These are phyloP conservation scores for Flaveria bidentis DNA, from an alignment of 129 eudicot species.

Conservation along the genomic window DNA sequence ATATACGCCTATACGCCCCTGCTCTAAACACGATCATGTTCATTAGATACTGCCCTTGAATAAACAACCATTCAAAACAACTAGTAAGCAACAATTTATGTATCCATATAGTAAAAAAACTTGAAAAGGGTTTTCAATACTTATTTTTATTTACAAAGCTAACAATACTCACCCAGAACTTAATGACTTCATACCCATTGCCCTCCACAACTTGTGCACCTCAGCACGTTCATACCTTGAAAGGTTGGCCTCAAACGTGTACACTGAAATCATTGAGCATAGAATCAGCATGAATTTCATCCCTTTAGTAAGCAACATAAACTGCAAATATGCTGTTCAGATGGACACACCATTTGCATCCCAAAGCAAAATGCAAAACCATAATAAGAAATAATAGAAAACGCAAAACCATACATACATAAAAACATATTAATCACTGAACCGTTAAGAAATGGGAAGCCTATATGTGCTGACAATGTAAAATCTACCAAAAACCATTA, in stretches of 20 bases:
- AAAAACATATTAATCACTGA: neutral
- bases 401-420: neutral
- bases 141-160: constrained; percentile 13
- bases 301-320: neutral
- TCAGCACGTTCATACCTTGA: constrained; percentile 62
- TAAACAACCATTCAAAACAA: neutral
- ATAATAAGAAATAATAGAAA: neutral
- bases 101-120: neutral
- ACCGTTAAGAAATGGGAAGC: neutral
- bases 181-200: constrained; percentile 69
- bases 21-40: constrained; percentile 37
- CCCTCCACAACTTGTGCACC: constrained; percentile 59
- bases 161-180: constrained; percentile 73
- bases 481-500: constrained; percentile 12
- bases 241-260: constrained; percentile 63
- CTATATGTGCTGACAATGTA: neutral
- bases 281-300: neutral
- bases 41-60: neutral
- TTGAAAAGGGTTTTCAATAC: neutral
- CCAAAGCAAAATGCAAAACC: neutral
- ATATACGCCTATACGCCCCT: constrained; percentile 50
- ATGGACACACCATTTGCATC: neutral
- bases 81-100: neutral
- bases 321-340: neutral
- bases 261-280: constrained; percentile 41